Base-by-base conservation (phyloP, 1,284 basidiomycete species). In the Naganishia albida region DNA sequence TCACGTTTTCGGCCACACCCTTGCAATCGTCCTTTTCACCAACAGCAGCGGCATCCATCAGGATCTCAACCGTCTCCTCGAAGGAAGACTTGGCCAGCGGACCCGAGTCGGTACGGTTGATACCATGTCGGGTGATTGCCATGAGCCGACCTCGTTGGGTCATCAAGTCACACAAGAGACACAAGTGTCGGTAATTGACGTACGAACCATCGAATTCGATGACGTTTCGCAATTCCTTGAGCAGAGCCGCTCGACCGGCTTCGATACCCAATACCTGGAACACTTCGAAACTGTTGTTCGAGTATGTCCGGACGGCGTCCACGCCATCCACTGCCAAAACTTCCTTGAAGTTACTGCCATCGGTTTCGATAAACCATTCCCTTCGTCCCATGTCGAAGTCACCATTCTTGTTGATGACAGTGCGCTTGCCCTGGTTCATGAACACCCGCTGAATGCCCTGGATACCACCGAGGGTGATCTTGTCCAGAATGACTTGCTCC, bases 171-270 rank as follows among this genome's bases (percentile, higher is more conserved):
- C 93, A 95, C 26, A 99, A 86, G 20, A 99, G 82, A 1, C 93
- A 91, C 64, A 99, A 83, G 78, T 99, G 96, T 63, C 96, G 88
- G 80, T 97, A 99, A 81, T 99, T 99, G 82, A 99, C 95, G 75
- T 98, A 97, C 20, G 95, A 98, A 84, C 95, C 96, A 77, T 97
- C 96, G 81, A 97, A 97, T 80, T 97, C 93, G 80, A 99, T 96
- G 75, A 98, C 95, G 66, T 86, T 85, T 73, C 92, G 87, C 66
- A 98, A 80, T 78, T 99, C 96, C 80, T 85, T 90, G 83, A 96
- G 87, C 72, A 99, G 88, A 15, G 93, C 92, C 44, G 87, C 91
- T 15, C 96, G 88, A 18, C 93, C 94, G 20, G 94, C 96, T 80
- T 99, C 96, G 74, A 99, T 98, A 74, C 96, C 96, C 60, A 99